phyloP scores from a whole-genome alignment of 306 rosid genomes.

The Dryas alaskensis region DNA sequence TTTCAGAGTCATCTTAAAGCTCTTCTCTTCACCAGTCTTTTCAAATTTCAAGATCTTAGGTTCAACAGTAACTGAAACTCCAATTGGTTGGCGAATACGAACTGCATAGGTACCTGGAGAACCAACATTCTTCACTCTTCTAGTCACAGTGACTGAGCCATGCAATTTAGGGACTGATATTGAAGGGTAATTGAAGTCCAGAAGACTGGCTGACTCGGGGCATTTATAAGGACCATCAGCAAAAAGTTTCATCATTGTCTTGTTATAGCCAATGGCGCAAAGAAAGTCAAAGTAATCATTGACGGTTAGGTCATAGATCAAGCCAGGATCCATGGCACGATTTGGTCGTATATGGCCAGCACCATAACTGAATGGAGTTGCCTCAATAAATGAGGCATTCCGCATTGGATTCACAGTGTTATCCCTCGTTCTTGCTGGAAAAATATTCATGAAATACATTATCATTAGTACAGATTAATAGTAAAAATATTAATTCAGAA shows the following conservation, averaged over 20 bases:
- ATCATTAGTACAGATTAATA: not conserved
- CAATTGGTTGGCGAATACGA: conserved; percentile 26
- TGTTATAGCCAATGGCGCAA: conserved; percentile 48
- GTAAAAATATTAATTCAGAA: not conserved
- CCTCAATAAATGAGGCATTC: conserved; percentile 21
- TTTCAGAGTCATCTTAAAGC: conserved; percentile 43
- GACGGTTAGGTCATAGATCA: conserved; percentile 57
- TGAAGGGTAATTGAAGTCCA: conserved; percentile 76
- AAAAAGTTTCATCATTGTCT: conserved; percentile 25
- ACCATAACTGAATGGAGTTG: conserved; percentile 54
- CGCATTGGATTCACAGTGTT: conserved; percentile 45
- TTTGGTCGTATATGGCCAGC: conserved; percentile 67
- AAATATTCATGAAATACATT: not conserved
- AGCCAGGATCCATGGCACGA: conserved; percentile 72
- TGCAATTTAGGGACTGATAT: conserved; percentile 42
- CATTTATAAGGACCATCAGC: conserved; percentile 25
- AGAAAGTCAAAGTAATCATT: conserved; percentile 63
- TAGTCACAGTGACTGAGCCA: conserved; percentile 36
- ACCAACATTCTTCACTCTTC: conserved; percentile 71
- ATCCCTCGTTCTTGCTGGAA: conserved; percentile 54
- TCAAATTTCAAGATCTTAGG: conserved; percentile 48
- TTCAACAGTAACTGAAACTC: conserved; percentile 42
- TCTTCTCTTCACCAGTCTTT: conserved; percentile 48
- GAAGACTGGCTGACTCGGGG: conserved; percentile 26
- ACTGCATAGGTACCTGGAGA: conserved; percentile 46